A percentile compares a stretch with the other conserved stretches of the same genome.
Evolutionary conservation across 805 yeast genomes (phyloP).

Genomic region (Dipodascopsis tothii): DNA sequence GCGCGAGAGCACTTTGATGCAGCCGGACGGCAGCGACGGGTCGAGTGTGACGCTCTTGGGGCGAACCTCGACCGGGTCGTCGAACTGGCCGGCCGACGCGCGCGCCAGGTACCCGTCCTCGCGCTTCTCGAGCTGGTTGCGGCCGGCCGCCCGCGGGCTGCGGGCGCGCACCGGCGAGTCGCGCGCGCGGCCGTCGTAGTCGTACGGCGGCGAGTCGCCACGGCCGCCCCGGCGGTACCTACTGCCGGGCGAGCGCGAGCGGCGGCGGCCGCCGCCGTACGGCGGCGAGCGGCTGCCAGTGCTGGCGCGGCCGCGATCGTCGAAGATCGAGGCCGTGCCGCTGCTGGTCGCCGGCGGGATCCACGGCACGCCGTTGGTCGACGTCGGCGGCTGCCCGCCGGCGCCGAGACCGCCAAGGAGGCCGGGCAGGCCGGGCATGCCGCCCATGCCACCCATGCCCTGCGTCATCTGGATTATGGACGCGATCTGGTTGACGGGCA

Average conservation of each 20-base stretch:
- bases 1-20: slow-evolving; percentile 76
- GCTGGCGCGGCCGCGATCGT: slow-evolving; percentile 10
- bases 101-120: slow-evolving; percentile 6
- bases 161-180: slow-evolving; percentile 16
- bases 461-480: slow-evolving; percentile 10
- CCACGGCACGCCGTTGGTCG: slow-evolving; percentile 3
- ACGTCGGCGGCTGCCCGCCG: background rate
- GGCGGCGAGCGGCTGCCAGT: slow-evolving; percentile 7
- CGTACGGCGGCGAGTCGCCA: background rate
- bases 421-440: too few relatives aligned
- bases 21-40: slow-evolving; percentile 62
- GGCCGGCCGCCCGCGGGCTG: slow-evolving; percentile 19
- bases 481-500: slow-evolving; percentile 26
- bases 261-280: slow-evolving; percentile 6
- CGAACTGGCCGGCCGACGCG: slow-evolving; percentile 1
- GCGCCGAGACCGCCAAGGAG: too few relatives aligned
- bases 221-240: background rate
- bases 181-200: background rate
- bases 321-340: background rate
- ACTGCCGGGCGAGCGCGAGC: slow-evolving; percentile 26
- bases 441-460: too few relatives aligned
- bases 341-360: background rate
- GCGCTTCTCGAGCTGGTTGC: slow-evolving; percentile 4
- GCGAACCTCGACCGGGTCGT: slow-evolving; percentile 19
- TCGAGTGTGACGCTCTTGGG: slow-evolving; percentile 68